A percentile compares a stretch with the other conserved stretches of the same genome.
These are phyloP conservation scores for Zoysia matrella DNA, from an alignment of 202 grass and related monocot species.

Conservation along the genomic window DNA sequence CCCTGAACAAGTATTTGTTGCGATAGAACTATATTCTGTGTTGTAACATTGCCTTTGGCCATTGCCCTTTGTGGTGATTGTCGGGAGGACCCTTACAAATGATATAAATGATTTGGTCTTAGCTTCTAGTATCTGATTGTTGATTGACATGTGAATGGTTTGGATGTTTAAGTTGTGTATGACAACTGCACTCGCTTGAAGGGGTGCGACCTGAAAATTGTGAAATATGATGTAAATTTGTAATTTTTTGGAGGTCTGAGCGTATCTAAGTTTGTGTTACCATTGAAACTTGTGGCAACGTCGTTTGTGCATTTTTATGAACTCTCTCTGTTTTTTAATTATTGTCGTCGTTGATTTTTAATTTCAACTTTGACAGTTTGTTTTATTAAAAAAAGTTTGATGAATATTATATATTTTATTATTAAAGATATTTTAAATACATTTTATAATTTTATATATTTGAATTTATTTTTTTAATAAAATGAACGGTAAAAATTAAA, in stretches of 20 bases:
- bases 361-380: too few relatives aligned
- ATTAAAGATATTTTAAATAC: too few relatives aligned
- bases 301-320: too few relatives aligned
- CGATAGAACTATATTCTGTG: conserved; percentile 50
- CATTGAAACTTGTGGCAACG: too few relatives aligned
- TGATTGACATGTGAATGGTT: background rate
- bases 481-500: too few relatives aligned
- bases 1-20: conserved; percentile 37
- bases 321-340: too few relatives aligned
- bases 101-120: conserved; percentile 31
- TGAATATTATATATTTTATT: too few relatives aligned
- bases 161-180: background rate
- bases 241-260: background rate
- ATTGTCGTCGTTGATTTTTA: too few relatives aligned
- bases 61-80: conserved; percentile 25
- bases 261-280: background rate
- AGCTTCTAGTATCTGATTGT: background rate
- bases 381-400: too few relatives aligned
- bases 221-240: background rate
- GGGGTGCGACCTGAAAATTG: background rate
- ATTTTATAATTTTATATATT: too few relatives aligned
- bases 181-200: background rate
- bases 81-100: conserved; percentile 14
- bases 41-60: conserved; percentile 27
- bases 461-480: too few relatives aligned